Evolutionary conservation across 352 stramenopile genomes (phyloP).

Genomic region (Peronospora farinosa): DNA sequence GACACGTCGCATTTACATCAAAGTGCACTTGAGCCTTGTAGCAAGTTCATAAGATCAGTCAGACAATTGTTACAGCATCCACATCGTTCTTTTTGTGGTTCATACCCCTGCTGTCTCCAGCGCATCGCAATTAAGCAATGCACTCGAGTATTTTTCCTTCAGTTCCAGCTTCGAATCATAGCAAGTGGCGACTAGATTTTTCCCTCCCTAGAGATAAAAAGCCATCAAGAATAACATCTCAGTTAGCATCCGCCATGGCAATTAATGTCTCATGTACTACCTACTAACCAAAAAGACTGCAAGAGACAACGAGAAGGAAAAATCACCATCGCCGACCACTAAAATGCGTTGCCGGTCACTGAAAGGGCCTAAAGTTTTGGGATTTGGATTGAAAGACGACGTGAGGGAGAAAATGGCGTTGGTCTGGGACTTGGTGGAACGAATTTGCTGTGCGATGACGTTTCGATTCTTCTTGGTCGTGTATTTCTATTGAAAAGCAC

Average conservation of each 20-base stretch:
- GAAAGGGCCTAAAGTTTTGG: slow-evolving; percentile 70
- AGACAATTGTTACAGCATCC: not conserved
- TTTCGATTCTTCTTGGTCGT: slow-evolving; percentile 3
- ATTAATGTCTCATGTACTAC: slow-evolving; percentile 12
- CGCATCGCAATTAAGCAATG: slow-evolving; percentile 58
- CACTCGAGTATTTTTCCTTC: slow-evolving; percentile 67
- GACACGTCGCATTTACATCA: slow-evolving; percentile 56
- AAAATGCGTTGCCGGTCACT: slow-evolving; percentile 70
- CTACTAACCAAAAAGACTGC: slow-evolving; percentile 50
- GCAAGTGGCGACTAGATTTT: slow-evolving; percentile 62
- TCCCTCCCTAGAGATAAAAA: slow-evolving; percentile 37
- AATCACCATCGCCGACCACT: slow-evolving; percentile 79
- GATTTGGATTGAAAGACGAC: slow-evolving; percentile 76
- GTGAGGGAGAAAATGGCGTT: slow-evolving; percentile 66
- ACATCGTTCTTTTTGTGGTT: not conserved
- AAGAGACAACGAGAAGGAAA: slow-evolving; percentile 76
- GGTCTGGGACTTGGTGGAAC: slow-evolving; percentile 48
- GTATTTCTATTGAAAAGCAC: slow-evolving; percentile 19
- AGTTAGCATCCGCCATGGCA: slow-evolving; percentile 1
- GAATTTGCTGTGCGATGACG: slow-evolving; percentile 21
- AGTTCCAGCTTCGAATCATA: slow-evolving; percentile 69
- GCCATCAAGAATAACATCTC: not conserved
- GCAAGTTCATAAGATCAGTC: not conserved
- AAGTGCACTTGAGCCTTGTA: slow-evolving; percentile 61
- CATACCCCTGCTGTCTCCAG: slow-evolving; percentile 62